Percentiles rank a stretch among this genome's conserved stretches.
Conservation (phyloP, 2,329 filamentous ascomycete genomes). For the Escovopsis sp. region DNA sequence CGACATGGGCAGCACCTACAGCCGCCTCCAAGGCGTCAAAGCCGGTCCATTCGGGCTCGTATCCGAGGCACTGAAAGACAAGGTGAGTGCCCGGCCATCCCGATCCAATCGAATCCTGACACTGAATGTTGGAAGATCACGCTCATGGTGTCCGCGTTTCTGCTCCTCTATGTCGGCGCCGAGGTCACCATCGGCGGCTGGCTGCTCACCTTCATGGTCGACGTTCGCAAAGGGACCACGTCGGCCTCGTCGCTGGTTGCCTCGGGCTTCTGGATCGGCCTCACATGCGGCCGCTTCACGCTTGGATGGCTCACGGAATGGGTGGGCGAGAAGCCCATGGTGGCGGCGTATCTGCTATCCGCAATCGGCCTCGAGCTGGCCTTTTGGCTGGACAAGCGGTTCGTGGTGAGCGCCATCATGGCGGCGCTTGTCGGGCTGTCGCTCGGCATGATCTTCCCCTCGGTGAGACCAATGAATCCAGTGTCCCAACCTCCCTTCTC, state of each 20-base stretch:
- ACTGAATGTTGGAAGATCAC: slow-evolving; percentile 2
- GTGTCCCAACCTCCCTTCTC: no score
- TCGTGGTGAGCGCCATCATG: slow-evolving; percentile 59
- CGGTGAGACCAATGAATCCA: neutral
- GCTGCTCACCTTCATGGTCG: slow-evolving; percentile 76
- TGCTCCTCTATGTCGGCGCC: slow-evolving; percentile 62
- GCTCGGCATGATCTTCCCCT: slow-evolving; percentile 5
- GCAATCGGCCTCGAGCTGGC: slow-evolving; percentile 53
- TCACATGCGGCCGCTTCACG: slow-evolving; percentile 56
- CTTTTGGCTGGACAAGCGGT: slow-evolving; percentile 70
- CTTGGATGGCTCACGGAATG: slow-evolving; percentile 58
- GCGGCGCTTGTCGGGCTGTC: slow-evolving; percentile 27
- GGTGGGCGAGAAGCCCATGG: slow-evolving; percentile 55
- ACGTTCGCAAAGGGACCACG: slow-evolving; percentile 48
- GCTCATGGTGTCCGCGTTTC: slow-evolving; percentile 29
- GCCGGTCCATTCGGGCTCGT: neutral
- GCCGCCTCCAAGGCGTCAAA: neutral
- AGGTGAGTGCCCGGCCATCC: neutral
- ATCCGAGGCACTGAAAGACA: slow-evolving; percentile 2
- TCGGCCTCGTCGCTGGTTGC: slow-evolving; percentile 56
- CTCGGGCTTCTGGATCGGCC: slow-evolving; percentile 70
- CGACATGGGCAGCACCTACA: neutral
- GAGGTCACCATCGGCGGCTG: slow-evolving; percentile 68
- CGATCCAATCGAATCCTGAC: neutral
- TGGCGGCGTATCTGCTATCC: slow-evolving; percentile 47